These are phyloP conservation scores for Pseudomonodictys pantanalensis DNA, from an alignment of 495 filamentous ascomycete genomes.

Conservation along the genomic window DNA sequence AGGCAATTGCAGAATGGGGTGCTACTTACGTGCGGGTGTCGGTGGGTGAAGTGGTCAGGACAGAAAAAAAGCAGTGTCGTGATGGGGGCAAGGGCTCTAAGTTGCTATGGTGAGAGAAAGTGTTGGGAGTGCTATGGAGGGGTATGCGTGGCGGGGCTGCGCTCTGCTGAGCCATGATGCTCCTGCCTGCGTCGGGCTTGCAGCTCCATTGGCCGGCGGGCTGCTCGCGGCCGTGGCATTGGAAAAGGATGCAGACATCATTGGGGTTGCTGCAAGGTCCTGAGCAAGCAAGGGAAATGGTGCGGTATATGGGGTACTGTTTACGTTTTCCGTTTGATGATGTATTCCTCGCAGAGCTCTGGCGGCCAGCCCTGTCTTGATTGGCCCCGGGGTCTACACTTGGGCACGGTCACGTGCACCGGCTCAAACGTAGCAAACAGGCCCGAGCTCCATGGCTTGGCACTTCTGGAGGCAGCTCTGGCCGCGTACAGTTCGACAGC, in stretches of 20 bases:
- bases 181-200: constrained; percentile 5
- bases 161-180: constrained; percentile 19
- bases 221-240: background rate
- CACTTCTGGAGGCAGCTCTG: background rate
- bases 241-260: background rate
- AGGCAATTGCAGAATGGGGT: constrained; percentile 28
- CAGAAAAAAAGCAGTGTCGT: constrained; percentile 16
- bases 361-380: background rate
- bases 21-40: constrained; percentile 32
- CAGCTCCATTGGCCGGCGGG: constrained; percentile 1
- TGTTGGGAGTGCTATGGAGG: constrained; percentile 25
- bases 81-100: constrained; percentile 9
- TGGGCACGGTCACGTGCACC: background rate
- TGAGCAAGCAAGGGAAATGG: too few species aligned
- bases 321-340: too few species aligned
- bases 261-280: too few species aligned
- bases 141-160: constrained; percentile 24
- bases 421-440: constrained; percentile 5
- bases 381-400: background rate
- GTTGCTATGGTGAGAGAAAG: constrained; percentile 6
- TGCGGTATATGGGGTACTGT: too few species aligned
- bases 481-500: constrained; percentile 18
- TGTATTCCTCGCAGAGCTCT: background rate
- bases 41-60: constrained; percentile 2
- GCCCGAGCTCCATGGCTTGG: background rate